Percentiles rank a stretch among this genome's conserved stretches.
Evolutionary conservation across 176 grass and related monocot genomes (phyloP).

Genomic region (Elymus sibiricus): DNA sequence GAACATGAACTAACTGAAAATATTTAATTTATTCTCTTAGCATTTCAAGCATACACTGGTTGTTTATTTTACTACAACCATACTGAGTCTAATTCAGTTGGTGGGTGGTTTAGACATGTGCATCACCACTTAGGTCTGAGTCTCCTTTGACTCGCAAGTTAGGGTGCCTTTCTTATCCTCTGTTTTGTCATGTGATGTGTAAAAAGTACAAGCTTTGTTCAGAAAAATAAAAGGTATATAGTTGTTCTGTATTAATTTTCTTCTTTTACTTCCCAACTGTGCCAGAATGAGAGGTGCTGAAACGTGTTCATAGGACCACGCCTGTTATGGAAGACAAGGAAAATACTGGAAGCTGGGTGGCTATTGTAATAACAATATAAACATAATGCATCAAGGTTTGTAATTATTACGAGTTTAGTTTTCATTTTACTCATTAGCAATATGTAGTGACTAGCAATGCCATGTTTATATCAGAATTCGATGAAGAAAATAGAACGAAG

Average conservation of each 20-base stretch:
- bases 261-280: constrained; percentile 19
- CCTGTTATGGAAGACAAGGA: constrained; percentile 28
- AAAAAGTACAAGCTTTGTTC: background rate
- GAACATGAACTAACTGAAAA: background rate
- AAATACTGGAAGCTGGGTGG: constrained; percentile 38
- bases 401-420: background rate
- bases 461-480: constrained; percentile 24
- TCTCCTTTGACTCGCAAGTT: background rate
- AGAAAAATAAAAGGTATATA: background rate
- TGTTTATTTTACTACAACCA: background rate
- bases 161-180: background rate
- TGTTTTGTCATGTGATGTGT: background rate
- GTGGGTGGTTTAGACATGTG: background rate
- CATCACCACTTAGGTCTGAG: background rate
- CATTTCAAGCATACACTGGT: background rate
- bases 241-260: background rate
- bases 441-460: constrained; percentile 7
- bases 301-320: constrained; percentile 34
- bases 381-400: constrained; percentile 43
- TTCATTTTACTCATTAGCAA: background rate
- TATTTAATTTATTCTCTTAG: background rate
- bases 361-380: constrained; percentile 22
- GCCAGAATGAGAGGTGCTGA: constrained; percentile 29
- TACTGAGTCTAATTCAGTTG: background rate
- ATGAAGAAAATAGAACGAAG: background rate